These are phyloP conservation scores for Tremellales sp. DNA, from an alignment of 1,284 basidiomycete species.

Conservation along the genomic window DNA sequence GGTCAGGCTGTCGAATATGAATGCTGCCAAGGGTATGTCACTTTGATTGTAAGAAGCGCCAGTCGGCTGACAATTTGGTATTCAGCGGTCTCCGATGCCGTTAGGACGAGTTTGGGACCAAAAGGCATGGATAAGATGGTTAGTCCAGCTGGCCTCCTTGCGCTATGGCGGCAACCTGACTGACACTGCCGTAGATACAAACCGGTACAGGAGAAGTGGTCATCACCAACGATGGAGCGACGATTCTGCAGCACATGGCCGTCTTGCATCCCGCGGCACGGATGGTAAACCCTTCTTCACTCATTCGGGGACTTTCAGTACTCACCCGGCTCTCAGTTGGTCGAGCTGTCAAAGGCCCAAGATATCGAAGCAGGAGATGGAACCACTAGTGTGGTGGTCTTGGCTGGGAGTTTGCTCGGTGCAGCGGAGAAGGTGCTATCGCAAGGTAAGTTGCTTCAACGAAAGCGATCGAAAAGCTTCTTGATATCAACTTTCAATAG, in stretches of 20 bases:
- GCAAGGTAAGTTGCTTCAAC: slow-evolving; percentile 59
- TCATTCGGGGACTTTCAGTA: slow-evolving; percentile 4
- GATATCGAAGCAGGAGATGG: slow-evolving; percentile 99
- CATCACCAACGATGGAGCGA: slow-evolving; percentile 98
- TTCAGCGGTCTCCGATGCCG: slow-evolving; percentile 92
- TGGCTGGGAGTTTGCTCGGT: slow-evolving; percentile 87
- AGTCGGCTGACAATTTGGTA: slow-evolving; percentile 9
- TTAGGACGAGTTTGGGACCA: slow-evolving; percentile 93
- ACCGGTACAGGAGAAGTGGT: slow-evolving; percentile 94
- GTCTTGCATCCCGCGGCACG: slow-evolving; percentile 97
- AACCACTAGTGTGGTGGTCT: slow-evolving; percentile 96
- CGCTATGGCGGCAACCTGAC: neutral
- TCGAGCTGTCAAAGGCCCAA: slow-evolving; percentile 96
- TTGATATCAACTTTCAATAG: slow-evolving; percentile 24
- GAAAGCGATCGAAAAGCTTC: neutral
- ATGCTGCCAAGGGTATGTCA: slow-evolving; percentile 79
- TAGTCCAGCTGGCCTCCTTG: slow-evolving; percentile 21
- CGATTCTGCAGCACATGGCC: slow-evolving; percentile 95
- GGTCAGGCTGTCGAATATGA: slow-evolving; percentile 89
- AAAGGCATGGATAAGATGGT: slow-evolving; percentile 99
- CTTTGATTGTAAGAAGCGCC: neutral
- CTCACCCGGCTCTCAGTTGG: slow-evolving; percentile 59
- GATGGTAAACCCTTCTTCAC: slow-evolving; percentile 61
- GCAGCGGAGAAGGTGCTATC: slow-evolving; percentile 96
- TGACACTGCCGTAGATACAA: slow-evolving; percentile 68